A percentile compares a stretch with the other conserved stretches of the same genome.
phyloP scores from a whole-genome alignment of 192 early-diverging fungal species.

The Geosiphon pyriformis region DNA sequence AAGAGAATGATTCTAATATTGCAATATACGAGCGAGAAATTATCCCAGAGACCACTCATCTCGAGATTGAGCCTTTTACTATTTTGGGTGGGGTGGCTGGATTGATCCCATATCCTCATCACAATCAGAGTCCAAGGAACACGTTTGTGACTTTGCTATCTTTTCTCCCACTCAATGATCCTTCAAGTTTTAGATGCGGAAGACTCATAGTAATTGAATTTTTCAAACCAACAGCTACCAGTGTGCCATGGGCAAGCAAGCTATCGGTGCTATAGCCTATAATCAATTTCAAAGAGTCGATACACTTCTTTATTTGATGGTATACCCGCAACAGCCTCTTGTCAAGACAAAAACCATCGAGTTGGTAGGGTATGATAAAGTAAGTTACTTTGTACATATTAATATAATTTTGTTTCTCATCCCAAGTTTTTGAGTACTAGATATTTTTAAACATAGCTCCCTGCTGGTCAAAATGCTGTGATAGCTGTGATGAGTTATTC shows the following conservation, averaged over 20 bases:
- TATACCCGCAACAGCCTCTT: constrained; percentile 97
- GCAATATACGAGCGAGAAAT: constrained; percentile 86
- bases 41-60: constrained; percentile 80
- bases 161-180: too few species aligned
- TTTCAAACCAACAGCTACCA: constrained; percentile 56
- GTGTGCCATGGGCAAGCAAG: constrained; percentile 99
- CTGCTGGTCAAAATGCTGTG: constrained; percentile 83
- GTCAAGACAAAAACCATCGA: constrained; percentile 97
- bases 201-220: not conserved
- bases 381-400: constrained; percentile 42
- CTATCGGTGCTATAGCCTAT: constrained; percentile 93
- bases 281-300: constrained; percentile 95
- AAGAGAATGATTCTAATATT: constrained; percentile 95
- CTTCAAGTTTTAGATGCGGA: not conserved
- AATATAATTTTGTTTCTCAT: constrained; percentile 2
- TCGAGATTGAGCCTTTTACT: constrained; percentile 95
- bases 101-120: constrained; percentile 96
- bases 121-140: constrained; percentile 98
- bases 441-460: constrained; percentile 37
- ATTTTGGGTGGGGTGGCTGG: constrained; percentile 96
- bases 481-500: constrained; percentile 97
- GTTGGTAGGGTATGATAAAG: constrained; percentile 93
- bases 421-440: not conserved
- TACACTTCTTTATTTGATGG: constrained; percentile 91
- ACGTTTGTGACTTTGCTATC: constrained; percentile 47